Evolutionary conservation across 805 yeast genomes (phyloP).

Genomic region (Torulaspora indica): DNA sequence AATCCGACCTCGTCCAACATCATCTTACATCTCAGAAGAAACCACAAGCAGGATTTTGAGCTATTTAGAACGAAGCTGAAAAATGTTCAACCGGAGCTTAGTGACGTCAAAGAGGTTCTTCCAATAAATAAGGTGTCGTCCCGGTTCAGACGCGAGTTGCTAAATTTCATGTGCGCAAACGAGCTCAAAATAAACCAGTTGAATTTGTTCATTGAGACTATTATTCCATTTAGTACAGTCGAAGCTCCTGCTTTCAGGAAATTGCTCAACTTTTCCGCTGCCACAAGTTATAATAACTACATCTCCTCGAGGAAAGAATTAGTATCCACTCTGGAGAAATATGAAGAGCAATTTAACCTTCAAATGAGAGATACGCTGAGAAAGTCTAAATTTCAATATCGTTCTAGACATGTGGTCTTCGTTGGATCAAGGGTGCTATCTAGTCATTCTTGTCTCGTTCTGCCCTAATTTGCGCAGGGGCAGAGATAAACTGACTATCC

Average conservation of each 20-base stretch:
- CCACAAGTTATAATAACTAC: constrained; percentile 5
- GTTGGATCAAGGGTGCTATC: constrained; percentile 10
- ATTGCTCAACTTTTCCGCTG: constrained; percentile 4
- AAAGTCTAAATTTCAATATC: constrained; percentile 11
- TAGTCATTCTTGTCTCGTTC: constrained; percentile 12
- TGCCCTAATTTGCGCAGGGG: constrained; percentile 13
- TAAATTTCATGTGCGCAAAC: constrained; percentile 6
- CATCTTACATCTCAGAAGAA: constrained; percentile 13
- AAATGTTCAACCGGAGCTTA: constrained; percentile 9
- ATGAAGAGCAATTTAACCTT: constrained; percentile 10
- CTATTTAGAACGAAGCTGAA: constrained; percentile 9
- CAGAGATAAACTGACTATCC: constrained; percentile 1
- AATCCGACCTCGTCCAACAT: constrained; percentile 16
- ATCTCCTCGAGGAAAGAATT: constrained; percentile 9
- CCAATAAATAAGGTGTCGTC: constrained; percentile 11
- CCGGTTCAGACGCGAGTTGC: constrained; percentile 11
- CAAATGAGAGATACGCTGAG: constrained; percentile 12
- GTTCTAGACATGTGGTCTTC: constrained; percentile 13
- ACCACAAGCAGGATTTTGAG: constrained; percentile 14
- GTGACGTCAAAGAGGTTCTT: constrained; percentile 1
- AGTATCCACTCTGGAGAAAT: constrained; percentile 10
- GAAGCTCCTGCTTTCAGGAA: no score
- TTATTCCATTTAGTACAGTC: no score
- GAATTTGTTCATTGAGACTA: constrained; percentile 11
- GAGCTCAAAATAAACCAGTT: constrained; percentile 12